Evolutionary conservation across 192 early-diverging fungal genomes (phyloP).

Genomic region (Gaertneriomyces sp.): DNA sequence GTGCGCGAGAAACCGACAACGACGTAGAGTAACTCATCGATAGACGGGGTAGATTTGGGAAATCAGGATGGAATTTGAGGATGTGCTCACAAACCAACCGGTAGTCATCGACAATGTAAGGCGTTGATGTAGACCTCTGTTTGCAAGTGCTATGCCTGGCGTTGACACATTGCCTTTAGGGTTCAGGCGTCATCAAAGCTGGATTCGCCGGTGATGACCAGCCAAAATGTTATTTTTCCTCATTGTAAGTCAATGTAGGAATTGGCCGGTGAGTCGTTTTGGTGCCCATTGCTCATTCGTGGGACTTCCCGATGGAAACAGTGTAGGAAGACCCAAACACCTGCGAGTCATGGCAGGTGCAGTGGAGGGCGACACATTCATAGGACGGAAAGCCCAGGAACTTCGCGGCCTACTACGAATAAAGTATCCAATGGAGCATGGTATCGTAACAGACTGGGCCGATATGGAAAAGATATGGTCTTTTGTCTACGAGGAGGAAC

Average conservation of each 20-base stretch:
- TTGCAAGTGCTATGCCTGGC: neutral
- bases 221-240: conserved; percentile 94
- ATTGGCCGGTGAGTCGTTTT: neutral
- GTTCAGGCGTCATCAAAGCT: conserved; percentile 97
- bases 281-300: neutral
- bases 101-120: conserved; percentile 99
- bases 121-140: conserved; percentile 2
- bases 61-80: conserved; percentile 70
- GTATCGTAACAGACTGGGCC: conserved; percentile 95
- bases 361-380: conserved; percentile 92
- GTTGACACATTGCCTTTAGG: conserved; percentile 53
- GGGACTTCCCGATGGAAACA: conserved; percentile 18
- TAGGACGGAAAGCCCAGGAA: conserved; percentile 94
- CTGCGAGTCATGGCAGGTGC: conserved; percentile 96
- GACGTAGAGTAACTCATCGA: neutral
- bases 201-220: conserved; percentile 98
- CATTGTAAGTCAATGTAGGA: conserved; percentile 59
- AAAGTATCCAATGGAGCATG: conserved; percentile 95
- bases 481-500: conserved; percentile 94
- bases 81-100: conserved; percentile 94
- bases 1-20: no score
- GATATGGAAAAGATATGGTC: conserved; percentile 99
- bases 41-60: conserved; percentile 2
- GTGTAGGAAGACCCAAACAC: conserved; percentile 96
- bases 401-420: conserved; percentile 90